Evolutionary conservation across 2,329 filamentous ascomycete genomes (phyloP).

Genomic region (Sarocladiaceae sp.): DNA sequence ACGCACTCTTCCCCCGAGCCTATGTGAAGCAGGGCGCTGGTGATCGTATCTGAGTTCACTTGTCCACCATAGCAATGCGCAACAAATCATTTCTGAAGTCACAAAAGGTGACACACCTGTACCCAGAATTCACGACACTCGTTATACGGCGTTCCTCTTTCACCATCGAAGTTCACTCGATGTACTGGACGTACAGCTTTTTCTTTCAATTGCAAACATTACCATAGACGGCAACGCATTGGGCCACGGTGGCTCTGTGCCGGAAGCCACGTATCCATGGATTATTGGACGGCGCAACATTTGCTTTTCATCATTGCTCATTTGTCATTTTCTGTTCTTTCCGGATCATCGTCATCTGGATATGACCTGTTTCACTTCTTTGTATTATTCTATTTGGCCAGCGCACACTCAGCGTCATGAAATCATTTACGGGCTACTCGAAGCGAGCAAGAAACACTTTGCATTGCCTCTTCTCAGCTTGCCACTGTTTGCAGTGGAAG

Average conservation of each 20-base stretch:
- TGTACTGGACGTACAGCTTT: background rate
- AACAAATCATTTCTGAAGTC: no score
- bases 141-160: background rate
- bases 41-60: conserved; percentile 24
- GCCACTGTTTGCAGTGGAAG: background rate
- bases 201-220: conserved; percentile 3
- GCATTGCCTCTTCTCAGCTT: background rate
- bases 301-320: background rate
- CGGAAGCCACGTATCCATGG: background rate
- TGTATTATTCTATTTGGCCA: background rate
- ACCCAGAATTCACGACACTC: conserved; percentile 9
- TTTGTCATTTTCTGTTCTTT: conserved; percentile 10
- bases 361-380: conserved; percentile 4
- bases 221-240: conserved; percentile 6
- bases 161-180: background rate
- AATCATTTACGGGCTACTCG: conserved; percentile 1
- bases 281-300: background rate
- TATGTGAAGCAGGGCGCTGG: conserved; percentile 24
- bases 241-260: background rate
- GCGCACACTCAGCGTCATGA: background rate
- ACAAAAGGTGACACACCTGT: background rate
- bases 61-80: no score
- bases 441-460: background rate
- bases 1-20: conserved; percentile 39
- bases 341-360: conserved; percentile 7